phyloP scores from a whole-genome alignment of 192 early-diverging fungal genomes.

The Gorgonomyces haynaldii region DNA sequence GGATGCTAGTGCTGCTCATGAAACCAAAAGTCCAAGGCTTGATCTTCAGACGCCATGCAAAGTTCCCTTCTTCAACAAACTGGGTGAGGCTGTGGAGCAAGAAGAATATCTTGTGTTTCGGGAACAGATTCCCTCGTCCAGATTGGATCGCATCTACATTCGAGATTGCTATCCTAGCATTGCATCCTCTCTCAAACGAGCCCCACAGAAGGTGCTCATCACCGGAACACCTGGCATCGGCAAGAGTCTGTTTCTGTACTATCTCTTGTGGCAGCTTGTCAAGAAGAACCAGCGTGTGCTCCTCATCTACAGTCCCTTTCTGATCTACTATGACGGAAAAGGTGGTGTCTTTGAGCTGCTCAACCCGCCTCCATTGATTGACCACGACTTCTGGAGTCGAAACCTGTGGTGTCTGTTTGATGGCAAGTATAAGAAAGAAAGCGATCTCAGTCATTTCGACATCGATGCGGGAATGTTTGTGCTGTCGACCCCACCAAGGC shows the following conservation, averaged over 20 bases:
- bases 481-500: slow-evolving; percentile 7
- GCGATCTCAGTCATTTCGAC: background rate
- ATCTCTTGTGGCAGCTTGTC: slow-evolving; percentile 17
- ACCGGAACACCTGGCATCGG: slow-evolving; percentile 44
- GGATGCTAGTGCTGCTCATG: too few species aligned
- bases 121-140: slow-evolving; percentile 3
- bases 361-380: too few species aligned
- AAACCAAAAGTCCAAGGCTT: too few species aligned
- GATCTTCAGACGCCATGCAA: too few species aligned
- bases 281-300: slow-evolving; percentile 7
- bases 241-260: slow-evolving; percentile 58
- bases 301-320: slow-evolving; percentile 1
- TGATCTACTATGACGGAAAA: slow-evolving; percentile 9
- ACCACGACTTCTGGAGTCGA: slow-evolving; percentile 3
- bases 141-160: slow-evolving; percentile 8
- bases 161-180: slow-evolving; percentile 6
- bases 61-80: slow-evolving; percentile 8
- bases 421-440: slow-evolving; percentile 4
- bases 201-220: slow-evolving; percentile 6
- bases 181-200: background rate
- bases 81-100: background rate
- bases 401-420: slow-evolving; percentile 14
- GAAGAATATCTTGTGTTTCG: slow-evolving; percentile 7
- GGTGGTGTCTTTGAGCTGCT: slow-evolving; percentile 11
- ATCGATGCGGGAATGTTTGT: slow-evolving; percentile 5